These are phyloP conservation scores for Populus nigra DNA, from an alignment of 345 rosid genomes.

Conservation along the genomic window DNA sequence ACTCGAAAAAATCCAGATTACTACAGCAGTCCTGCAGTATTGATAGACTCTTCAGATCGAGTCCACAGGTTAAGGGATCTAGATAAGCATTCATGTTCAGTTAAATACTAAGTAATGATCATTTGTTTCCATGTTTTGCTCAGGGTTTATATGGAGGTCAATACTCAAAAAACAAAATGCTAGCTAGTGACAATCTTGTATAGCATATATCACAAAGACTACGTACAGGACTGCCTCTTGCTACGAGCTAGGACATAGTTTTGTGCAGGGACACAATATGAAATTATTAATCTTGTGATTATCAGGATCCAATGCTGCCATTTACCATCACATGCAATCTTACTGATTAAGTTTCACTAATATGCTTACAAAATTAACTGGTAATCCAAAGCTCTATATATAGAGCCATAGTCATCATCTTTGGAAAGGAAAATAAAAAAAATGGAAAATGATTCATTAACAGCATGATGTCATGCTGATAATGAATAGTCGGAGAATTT, in stretches of 20 bases:
- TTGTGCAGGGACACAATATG: background rate
- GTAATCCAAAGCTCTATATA: background rate
- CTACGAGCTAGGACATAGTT: background rate
- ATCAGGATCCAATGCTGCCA: background rate
- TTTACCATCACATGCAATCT: background rate
- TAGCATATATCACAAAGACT: background rate
- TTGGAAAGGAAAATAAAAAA: background rate
- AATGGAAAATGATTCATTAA: too few relatives aligned
- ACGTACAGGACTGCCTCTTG: background rate
- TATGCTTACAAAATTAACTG: background rate
- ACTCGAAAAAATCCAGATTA: background rate
- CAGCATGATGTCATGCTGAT: too few relatives aligned
- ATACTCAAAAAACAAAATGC: background rate
- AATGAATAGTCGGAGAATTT: too few relatives aligned
- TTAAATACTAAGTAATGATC: background rate
- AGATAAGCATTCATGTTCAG: background rate
- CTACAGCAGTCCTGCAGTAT: background rate
- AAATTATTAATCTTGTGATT: background rate
- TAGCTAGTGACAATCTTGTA: background rate
- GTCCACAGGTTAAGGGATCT: background rate
- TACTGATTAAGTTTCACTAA: background rate
- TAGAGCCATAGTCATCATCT: background rate
- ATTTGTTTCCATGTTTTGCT: background rate
- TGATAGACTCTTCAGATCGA: background rate
- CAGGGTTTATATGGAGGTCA: background rate